Conservation (phyloP, 208 protist species). For the Acanthamoeba polyphaga region DNA sequence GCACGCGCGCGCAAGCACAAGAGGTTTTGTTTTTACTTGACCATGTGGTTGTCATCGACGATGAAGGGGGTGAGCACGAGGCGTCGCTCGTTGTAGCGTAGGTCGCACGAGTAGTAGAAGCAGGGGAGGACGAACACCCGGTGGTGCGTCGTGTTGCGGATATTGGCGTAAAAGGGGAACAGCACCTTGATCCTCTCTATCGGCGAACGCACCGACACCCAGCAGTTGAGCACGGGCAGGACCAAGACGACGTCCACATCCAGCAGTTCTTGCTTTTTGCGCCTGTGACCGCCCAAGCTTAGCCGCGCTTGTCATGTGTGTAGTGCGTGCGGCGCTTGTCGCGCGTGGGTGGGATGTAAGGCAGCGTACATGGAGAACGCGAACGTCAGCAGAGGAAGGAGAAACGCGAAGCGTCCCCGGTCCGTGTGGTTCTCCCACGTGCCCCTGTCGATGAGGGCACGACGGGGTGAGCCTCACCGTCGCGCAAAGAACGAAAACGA, state of each 20-base stretch:
- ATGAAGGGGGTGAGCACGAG: constrained; percentile 19
- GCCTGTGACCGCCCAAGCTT: neutral
- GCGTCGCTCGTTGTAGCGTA: neutral
- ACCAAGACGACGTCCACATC: neutral
- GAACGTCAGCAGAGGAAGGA: neutral
- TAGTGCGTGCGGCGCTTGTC: too few relatives aligned
- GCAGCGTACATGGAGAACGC: neutral
- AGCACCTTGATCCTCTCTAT: neutral
- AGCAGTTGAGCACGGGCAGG: neutral
- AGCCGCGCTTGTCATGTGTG: too few relatives aligned
- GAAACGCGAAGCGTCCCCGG: neutral
- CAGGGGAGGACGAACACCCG: neutral
- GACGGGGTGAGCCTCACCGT: too few relatives aligned
- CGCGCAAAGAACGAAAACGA: neutral
- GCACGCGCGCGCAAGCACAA: too few relatives aligned
- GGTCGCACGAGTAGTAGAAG: neutral
- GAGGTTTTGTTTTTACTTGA: neutral
- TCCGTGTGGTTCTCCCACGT: neutral
- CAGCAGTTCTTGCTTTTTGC: neutral
- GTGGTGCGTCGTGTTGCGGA: neutral
- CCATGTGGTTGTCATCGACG: neutral
- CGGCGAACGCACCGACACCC: neutral
- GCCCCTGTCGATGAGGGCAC: neutral
- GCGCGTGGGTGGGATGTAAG: neutral
- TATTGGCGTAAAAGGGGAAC: neutral